Evolutionary conservation across 768 basidiomycete genomes (phyloP).

Genomic region (Trametes cingulata): DNA sequence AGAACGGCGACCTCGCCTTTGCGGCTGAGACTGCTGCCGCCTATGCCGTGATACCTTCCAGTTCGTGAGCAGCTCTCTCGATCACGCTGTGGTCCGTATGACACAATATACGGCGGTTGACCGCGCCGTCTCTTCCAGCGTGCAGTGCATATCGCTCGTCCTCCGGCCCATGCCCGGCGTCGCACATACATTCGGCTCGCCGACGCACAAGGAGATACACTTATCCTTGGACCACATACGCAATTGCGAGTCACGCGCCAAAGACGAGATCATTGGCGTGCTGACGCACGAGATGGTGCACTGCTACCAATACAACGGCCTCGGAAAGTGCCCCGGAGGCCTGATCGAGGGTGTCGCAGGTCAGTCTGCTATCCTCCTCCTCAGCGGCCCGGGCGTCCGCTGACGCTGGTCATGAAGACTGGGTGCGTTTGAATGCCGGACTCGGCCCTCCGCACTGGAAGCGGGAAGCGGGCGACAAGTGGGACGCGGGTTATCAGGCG

Average conservation of each 20-base stretch:
- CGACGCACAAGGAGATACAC: slow-evolving; percentile 69
- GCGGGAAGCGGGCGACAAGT: slow-evolving; percentile 44
- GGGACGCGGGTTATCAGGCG: slow-evolving; percentile 77
- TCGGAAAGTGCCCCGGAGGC: slow-evolving; percentile 62
- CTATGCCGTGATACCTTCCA: slow-evolving; percentile 35
- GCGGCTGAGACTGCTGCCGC: slow-evolving; percentile 22
- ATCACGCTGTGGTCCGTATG: slow-evolving; percentile 15
- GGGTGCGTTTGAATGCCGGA: slow-evolving; percentile 61
- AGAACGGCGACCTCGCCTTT: background rate
- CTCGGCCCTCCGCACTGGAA: slow-evolving; percentile 74
- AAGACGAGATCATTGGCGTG: slow-evolving; percentile 69
- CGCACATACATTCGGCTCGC: slow-evolving; percentile 62
- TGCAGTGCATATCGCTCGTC: slow-evolving; percentile 55
- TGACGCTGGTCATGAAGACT: slow-evolving; percentile 47
- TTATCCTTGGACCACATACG: slow-evolving; percentile 67
- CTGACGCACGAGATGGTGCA: slow-evolving; percentile 78
- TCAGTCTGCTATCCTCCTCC: slow-evolving; percentile 29
- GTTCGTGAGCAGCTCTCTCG: slow-evolving; percentile 29
- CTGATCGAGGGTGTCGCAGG: slow-evolving; percentile 82
- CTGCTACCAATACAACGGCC: slow-evolving; percentile 71
- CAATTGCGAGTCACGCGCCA: slow-evolving; percentile 41
- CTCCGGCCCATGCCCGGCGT: slow-evolving; percentile 60
- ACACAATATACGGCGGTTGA: slow-evolving; percentile 2
- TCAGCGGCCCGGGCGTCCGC: background rate
- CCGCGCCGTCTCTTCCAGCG: slow-evolving; percentile 37